phyloP scores from a whole-genome alignment of 345 rosid genomes.

The Ceriops decandra region DNA sequence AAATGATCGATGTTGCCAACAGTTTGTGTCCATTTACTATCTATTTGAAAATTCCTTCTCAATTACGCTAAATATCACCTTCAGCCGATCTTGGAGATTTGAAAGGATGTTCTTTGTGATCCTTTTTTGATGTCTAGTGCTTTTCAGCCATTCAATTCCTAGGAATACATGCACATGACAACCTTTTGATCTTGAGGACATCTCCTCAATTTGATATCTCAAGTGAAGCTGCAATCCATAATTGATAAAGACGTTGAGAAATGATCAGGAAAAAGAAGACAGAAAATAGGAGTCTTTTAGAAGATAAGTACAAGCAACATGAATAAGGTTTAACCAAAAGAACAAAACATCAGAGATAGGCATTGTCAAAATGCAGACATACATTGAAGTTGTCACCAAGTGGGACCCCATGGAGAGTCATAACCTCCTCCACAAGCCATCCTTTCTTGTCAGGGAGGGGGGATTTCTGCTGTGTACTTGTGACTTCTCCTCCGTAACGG shows the following conservation, averaged over 20 bases:
- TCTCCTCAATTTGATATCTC: constrained; percentile 74
- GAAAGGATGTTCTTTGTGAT: constrained; percentile 63
- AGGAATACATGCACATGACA: constrained; percentile 54
- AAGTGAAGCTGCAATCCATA: constrained; percentile 62
- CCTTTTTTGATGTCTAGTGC: constrained; percentile 73
- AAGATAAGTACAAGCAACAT: neutral
- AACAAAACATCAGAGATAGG: neutral
- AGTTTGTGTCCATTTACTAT: constrained; percentile 18
- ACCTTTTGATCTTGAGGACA: constrained; percentile 48
- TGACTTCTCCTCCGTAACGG: constrained; percentile 89
- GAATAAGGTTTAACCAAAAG: neutral
- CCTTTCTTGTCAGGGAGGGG: constrained; percentile 58
- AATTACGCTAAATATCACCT: constrained; percentile 50
- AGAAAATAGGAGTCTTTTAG: neutral
- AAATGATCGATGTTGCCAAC: neutral
- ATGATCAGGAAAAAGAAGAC: neutral
- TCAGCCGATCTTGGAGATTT: constrained; percentile 66
- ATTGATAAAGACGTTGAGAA: constrained; percentile 1
- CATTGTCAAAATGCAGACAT: constrained; percentile 18
- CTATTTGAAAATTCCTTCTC: constrained; percentile 69
- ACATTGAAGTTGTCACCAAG: constrained; percentile 86
- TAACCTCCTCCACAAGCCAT: constrained; percentile 87
- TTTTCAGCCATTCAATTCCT: constrained; percentile 93
- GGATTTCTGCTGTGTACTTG: constrained; percentile 84
- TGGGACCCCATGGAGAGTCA: constrained; percentile 91